These are phyloP conservation scores for Taphrina flavorubra DNA, from an alignment of 1,139 yeast genomes.

Conservation along the genomic window DNA sequence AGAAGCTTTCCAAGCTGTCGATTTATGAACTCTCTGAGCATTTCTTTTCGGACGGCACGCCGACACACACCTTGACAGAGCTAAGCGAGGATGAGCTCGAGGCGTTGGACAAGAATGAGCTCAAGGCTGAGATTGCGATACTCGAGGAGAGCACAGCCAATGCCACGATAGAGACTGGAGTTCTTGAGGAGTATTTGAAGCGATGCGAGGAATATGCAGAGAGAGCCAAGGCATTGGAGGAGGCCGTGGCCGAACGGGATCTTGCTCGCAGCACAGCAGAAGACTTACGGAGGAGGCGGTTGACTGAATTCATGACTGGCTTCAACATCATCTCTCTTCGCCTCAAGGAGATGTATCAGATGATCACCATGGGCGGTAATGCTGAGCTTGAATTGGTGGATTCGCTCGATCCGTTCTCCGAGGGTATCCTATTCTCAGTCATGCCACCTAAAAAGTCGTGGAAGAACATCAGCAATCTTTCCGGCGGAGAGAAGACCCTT, in stretches of 20 bases:
- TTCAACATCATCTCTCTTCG: constrained; percentile 85
- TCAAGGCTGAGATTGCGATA: constrained; percentile 61
- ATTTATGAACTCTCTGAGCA: constrained; percentile 47
- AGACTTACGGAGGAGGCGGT: constrained; percentile 71
- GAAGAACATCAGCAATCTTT: constrained; percentile 90
- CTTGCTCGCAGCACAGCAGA: constrained; percentile 67
- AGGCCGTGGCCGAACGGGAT: constrained; percentile 72
- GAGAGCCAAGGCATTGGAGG: constrained; percentile 69
- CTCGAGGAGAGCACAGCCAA: constrained; percentile 65
- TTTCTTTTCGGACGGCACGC: constrained; percentile 45
- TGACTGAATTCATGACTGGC: constrained; percentile 92
- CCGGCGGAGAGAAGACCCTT: constrained; percentile 97
- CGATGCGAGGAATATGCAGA: constrained; percentile 68
- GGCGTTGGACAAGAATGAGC: constrained; percentile 58
- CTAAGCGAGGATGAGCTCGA: constrained; percentile 63
- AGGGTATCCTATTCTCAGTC: constrained; percentile 93
- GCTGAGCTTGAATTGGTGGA: constrained; percentile 97
- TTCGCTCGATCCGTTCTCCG: constrained; percentile 95
- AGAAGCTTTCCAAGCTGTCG: constrained; percentile 39
- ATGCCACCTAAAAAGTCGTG: constrained; percentile 99
- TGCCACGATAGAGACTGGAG: constrained; percentile 72
- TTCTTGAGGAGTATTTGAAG: constrained; percentile 74
- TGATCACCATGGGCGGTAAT: constrained; percentile 99
- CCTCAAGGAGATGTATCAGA: constrained; percentile 94
- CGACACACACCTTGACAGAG: constrained; percentile 43